A percentile compares a stretch with the other conserved stretches of the same genome.
Conservation (phyloP, 495 filamentous ascomycete species). For the Letharia lupina region DNA sequence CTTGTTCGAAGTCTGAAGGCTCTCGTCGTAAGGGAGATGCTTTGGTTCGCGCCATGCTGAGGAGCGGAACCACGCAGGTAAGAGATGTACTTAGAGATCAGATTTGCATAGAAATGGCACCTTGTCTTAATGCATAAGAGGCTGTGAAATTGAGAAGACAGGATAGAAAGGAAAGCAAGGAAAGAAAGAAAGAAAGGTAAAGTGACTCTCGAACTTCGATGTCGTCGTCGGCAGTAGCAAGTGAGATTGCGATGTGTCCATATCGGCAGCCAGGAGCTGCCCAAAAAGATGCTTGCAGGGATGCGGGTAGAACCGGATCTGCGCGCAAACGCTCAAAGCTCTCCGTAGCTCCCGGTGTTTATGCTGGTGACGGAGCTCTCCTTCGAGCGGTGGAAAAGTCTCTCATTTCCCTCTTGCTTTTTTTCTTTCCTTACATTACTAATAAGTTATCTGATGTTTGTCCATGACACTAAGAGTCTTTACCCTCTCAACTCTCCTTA, state of each 20-base stretch:
- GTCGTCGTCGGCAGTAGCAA: neutral
- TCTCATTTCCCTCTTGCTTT: neutral
- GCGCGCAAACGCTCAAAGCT: neutral
- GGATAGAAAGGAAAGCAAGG: neutral
- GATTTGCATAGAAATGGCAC: neutral
- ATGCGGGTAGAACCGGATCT: slow-evolving; percentile 11
- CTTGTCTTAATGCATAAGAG: neutral
- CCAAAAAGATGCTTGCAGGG: neutral
- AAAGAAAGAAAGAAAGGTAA: too few relatives aligned
- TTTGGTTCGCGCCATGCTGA: slow-evolving; percentile 61
- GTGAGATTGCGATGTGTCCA: slow-evolving; percentile 17
- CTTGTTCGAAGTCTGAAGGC: slow-evolving; percentile 50
- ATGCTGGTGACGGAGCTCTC: slow-evolving; percentile 6
- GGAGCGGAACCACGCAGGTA: slow-evolving; percentile 1
- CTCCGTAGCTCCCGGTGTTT: slow-evolving; percentile 8
- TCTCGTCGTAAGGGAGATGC: slow-evolving; percentile 55
- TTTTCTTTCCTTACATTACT: neutral
- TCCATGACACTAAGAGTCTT: neutral
- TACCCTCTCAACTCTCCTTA: slow-evolving; percentile 6
- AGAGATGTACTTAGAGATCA: neutral
- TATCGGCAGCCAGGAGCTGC: neutral
- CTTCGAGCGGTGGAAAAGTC: slow-evolving; percentile 2
- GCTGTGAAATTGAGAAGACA: neutral
- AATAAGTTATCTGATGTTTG: neutral
- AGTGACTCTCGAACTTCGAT: neutral